phyloP scores from a whole-genome alignment of 164 flowering plant genomes.

The Aristolochia fimbriata region DNA sequence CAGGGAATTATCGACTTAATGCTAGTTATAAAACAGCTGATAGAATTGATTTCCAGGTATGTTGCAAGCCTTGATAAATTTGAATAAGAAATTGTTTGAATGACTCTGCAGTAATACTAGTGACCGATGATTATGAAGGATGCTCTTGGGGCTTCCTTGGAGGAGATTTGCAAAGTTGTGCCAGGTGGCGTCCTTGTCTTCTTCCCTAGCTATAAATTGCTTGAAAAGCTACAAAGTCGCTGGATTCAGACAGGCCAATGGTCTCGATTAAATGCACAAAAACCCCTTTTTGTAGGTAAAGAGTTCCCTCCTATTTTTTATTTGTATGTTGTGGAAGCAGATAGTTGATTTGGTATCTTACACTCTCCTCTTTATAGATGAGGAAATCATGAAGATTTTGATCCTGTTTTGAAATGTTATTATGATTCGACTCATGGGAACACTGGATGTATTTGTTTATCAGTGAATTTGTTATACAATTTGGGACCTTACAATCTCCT shows the following conservation, averaged over 20 bases:
- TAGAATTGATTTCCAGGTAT: constrained; percentile 75
- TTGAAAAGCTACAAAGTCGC: constrained; percentile 72
- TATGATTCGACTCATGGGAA: constrained; percentile 41
- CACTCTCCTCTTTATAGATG: constrained; percentile 39
- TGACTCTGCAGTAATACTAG: background rate
- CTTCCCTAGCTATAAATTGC: constrained; percentile 93
- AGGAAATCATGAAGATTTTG: constrained; percentile 73
- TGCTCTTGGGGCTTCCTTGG: constrained; percentile 72
- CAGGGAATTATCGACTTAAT: constrained; percentile 67
- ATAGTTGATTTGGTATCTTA: background rate
- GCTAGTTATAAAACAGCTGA: constrained; percentile 93
- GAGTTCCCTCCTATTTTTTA: background rate
- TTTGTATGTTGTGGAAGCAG: too few species aligned
- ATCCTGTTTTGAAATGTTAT: constrained; percentile 56
- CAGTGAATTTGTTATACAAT: too few species aligned
- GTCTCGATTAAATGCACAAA: constrained; percentile 60
- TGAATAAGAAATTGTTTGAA: background rate
- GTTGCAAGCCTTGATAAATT: too few species aligned
- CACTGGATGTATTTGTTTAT: background rate
- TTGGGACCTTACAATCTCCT: background rate
- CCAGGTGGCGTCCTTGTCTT: constrained; percentile 91
- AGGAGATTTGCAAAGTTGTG: constrained; percentile 67
- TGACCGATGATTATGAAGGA: constrained; percentile 42
- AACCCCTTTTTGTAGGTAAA: constrained; percentile 79
- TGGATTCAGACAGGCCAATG: constrained; percentile 95